Evolutionary conservation across 2,329 filamentous ascomycete genomes (phyloP).

Genomic region (Eurotiales sp.): DNA sequence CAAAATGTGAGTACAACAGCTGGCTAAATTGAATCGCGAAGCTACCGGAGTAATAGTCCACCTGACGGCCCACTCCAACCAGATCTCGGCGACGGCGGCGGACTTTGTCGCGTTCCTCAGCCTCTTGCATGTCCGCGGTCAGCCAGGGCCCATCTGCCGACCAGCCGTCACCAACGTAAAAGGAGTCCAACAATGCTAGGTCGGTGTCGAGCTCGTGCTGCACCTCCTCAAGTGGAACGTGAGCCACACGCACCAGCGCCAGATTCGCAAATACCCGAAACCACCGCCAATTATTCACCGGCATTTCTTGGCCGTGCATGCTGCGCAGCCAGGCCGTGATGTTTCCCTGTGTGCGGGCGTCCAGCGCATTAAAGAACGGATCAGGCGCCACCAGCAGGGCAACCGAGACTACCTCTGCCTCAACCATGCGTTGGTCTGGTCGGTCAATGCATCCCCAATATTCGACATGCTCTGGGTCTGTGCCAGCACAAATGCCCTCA

Average conservation of each 20-base stretch:
- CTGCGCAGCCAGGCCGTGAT: slow-evolving; percentile 70
- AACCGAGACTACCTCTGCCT: slow-evolving; percentile 76
- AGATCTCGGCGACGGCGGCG: not conserved
- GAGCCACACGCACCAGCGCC: slow-evolving; percentile 58
- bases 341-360: slow-evolving; percentile 59
- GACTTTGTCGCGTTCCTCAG: not conserved
- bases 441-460: slow-evolving; percentile 76
- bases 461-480: slow-evolving; percentile 64
- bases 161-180: slow-evolving; percentile 79
- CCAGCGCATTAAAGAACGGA: slow-evolving; percentile 64
- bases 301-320: slow-evolving; percentile 72
- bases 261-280: slow-evolving; percentile 82
- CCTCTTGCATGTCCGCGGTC: not conserved
- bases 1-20: slow-evolving; percentile 70
- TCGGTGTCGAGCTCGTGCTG: slow-evolving; percentile 54
- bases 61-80: slow-evolving; percentile 60
- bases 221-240: not conserved
- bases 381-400: slow-evolving; percentile 64
- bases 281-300: slow-evolving; percentile 72
- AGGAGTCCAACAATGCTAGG: slow-evolving; percentile 73
- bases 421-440: slow-evolving; percentile 78
- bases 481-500: slow-evolving; percentile 66
- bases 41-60: slow-evolving; percentile 81
- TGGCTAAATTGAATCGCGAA: slow-evolving; percentile 81
- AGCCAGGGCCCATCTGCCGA: slow-evolving; percentile 67